Evolutionary conservation across 352 stramenopile species (phyloP).

Genomic region (Phytophthora syringae): DNA sequence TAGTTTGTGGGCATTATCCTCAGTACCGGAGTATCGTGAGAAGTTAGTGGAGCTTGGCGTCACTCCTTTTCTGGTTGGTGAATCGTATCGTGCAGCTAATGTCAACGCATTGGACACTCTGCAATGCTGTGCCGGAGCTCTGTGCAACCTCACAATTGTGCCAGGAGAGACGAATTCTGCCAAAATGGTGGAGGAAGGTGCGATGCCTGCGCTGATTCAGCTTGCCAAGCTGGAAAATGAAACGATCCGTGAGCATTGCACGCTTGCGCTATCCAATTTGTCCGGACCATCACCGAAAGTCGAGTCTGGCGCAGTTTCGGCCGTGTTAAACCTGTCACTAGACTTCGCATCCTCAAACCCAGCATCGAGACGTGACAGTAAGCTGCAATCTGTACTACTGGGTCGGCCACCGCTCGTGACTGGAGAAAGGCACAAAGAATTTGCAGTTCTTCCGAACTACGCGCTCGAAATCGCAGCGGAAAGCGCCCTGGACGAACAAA

Average conservation of each 20-base stretch:
- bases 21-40: slow-evolving; percentile 45
- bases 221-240: slow-evolving; percentile 68
- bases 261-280: slow-evolving; percentile 74
- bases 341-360: slow-evolving; percentile 14
- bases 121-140: slow-evolving; percentile 62
- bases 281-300: slow-evolving; percentile 72
- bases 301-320: slow-evolving; percentile 68
- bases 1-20: slow-evolving; percentile 63
- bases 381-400: slow-evolving; percentile 20
- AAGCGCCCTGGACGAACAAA: slow-evolving; percentile 30
- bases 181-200: slow-evolving; percentile 69
- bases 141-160: slow-evolving; percentile 69
- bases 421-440: slow-evolving; percentile 54
- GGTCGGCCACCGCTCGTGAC: slow-evolving; percentile 51
- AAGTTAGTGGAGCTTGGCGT: slow-evolving; percentile 57
- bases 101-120: slow-evolving; percentile 42
- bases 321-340: slow-evolving; percentile 60
- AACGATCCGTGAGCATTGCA: slow-evolving; percentile 71
- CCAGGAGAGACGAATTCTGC: slow-evolving; percentile 40
- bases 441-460: slow-evolving; percentile 48
- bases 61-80: slow-evolving; percentile 52
- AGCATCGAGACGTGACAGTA: slow-evolving; percentile 16
- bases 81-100: slow-evolving; percentile 40
- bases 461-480: slow-evolving; percentile 19
- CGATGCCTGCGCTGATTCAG: slow-evolving; percentile 69